Conservation (phyloP, 495 filamentous ascomycete species). For the Parachaetomium inaequale region DNA sequence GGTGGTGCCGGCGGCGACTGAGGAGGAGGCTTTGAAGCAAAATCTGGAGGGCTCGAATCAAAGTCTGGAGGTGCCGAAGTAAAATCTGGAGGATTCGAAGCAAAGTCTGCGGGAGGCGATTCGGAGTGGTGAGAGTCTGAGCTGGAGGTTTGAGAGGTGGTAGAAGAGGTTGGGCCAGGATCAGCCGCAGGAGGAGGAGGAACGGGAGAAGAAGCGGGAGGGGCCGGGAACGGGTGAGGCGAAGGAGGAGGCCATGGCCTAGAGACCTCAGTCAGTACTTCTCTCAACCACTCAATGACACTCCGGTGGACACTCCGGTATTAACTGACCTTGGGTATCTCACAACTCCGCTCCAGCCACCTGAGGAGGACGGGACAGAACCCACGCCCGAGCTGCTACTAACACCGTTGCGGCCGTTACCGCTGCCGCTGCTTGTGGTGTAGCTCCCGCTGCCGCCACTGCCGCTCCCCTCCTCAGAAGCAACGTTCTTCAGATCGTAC, state of each 20-base stretch:
- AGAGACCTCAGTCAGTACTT: neutral
- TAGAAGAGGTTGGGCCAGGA: neutral
- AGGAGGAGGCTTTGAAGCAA: neutral
- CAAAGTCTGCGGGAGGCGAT: neutral
- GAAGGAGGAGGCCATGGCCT: neutral
- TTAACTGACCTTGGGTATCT: slow-evolving; percentile 1
- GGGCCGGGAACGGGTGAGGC: too few relatives aligned
- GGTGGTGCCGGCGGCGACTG: slow-evolving; percentile 1
- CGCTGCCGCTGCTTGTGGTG: neutral
- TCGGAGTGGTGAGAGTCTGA: neutral
- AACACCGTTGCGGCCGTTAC: slow-evolving; percentile 4
- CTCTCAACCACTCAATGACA: neutral
- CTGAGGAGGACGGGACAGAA: neutral
- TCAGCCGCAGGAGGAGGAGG: neutral
- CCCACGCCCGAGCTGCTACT: neutral
- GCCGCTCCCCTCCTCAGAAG: neutral
- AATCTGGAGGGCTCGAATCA: too few relatives aligned
- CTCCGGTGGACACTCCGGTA: too few relatives aligned
- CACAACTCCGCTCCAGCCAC: neutral
- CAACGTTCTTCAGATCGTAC: slow-evolving; percentile 5
- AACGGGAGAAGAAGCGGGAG: neutral
- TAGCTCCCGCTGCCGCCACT: neutral
- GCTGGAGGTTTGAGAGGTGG: neutral
- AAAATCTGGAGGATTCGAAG: neutral
- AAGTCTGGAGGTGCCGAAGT: too few relatives aligned